Percentiles rank a stretch among this genome's conserved stretches.
Evolutionary conservation across 2,329 filamentous ascomycete genomes (phyloP).

Genomic region (Verticillium zaregamsianum): DNA sequence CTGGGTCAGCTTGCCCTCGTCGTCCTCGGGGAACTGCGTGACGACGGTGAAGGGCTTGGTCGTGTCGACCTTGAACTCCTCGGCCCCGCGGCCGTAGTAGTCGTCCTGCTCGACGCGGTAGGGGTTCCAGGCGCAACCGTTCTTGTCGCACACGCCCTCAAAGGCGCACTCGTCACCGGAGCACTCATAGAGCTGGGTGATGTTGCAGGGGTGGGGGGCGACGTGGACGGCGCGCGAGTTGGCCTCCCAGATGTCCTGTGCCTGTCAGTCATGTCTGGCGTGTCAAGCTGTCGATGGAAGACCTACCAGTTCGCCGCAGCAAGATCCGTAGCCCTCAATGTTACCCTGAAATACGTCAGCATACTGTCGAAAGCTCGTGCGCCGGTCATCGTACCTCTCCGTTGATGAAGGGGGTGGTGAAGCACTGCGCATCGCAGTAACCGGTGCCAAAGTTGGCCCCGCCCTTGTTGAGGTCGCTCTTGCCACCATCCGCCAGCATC

Average conservation of each 20-base stretch:
- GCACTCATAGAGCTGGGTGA: conserved; percentile 37
- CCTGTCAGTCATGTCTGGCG: neutral
- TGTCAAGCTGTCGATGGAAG: too few species aligned
- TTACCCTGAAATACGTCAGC: conserved; percentile 28
- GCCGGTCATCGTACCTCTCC: conserved; percentile 30
- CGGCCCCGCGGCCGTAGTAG: conserved; percentile 27
- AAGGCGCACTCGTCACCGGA: conserved; percentile 33
- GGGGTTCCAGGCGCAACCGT: conserved; percentile 40
- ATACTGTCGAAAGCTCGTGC: neutral
- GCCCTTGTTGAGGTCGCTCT: conserved; percentile 48
- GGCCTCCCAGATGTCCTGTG: conserved; percentile 48
- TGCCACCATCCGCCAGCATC: conserved; percentile 55
- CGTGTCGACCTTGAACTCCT: conserved; percentile 28
- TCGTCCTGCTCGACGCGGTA: conserved; percentile 24
- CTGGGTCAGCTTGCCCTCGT: conserved; percentile 31
- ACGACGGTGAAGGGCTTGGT: conserved; percentile 38
- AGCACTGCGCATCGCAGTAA: conserved; percentile 60
- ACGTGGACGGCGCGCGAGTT: conserved; percentile 40
- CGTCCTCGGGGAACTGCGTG: conserved; percentile 42
- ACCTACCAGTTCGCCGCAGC: conserved; percentile 46
- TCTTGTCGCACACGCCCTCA: conserved; percentile 37
- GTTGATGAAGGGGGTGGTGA: conserved; percentile 44
- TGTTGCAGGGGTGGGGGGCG: conserved; percentile 45
- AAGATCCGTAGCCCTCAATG: conserved; percentile 37
- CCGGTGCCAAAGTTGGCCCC: conserved; percentile 59